Conservation (phyloP, 371 early-diverging fungal species). For the Paraphysoderma sedebokerense region DNA sequence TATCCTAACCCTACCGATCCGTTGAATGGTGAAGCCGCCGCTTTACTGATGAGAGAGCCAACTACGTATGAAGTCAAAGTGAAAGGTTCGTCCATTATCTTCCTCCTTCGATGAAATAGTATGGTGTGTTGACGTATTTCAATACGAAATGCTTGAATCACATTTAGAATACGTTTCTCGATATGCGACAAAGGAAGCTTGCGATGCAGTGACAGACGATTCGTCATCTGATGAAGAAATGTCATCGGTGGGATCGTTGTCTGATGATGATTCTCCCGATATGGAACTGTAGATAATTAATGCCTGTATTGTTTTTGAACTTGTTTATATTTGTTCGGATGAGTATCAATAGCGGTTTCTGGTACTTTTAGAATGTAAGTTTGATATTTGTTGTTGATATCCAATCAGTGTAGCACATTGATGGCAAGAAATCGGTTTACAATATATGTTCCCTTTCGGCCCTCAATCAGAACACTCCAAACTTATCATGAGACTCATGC, state of each 20-base stretch:
- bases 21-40: constrained; percentile 98
- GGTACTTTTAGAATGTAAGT: no score
- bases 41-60: constrained; percentile 87
- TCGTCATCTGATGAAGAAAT: constrained; percentile 52
- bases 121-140: neutral
- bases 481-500: no score
- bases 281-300: constrained; percentile 41
- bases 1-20: constrained; percentile 99
- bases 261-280: constrained; percentile 61
- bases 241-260: constrained; percentile 58
- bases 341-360: neutral
- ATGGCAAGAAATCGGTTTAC: no score
- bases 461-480: no score
- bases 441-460: no score
- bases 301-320: no score
- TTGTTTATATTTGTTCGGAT: neutral
- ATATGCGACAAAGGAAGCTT: constrained; percentile 76
- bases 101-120: neutral
- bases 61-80: constrained; percentile 84
- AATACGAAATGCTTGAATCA: neutral
- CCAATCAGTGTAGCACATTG: no score
- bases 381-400: no score
- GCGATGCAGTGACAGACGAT: constrained; percentile 61
- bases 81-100: constrained; percentile 38
- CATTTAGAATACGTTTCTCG: constrained; percentile 58